phyloP scores from a whole-genome alignment of 2,329 filamentous ascomycete genomes.

The Leptosphaerulina australis region DNA sequence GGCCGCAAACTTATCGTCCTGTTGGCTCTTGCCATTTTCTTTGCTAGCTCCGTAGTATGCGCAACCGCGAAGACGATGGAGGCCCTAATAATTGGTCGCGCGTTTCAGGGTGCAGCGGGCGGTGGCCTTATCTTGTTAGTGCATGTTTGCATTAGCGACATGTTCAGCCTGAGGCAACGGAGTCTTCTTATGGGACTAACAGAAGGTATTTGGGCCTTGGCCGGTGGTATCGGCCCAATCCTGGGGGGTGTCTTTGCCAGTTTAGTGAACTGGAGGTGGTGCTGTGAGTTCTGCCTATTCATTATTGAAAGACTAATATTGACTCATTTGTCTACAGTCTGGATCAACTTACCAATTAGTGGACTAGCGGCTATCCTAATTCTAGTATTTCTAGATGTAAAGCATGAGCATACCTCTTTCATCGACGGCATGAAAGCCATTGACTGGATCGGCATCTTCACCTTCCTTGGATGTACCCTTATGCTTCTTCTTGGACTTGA shows the following conservation, averaged over 20 bases:
- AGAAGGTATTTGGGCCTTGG: conserved; percentile 62
- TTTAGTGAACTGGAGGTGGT: conserved; percentile 58
- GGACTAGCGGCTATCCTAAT: conserved; percentile 58
- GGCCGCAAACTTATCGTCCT: conserved; percentile 62
- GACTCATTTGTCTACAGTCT: conserved; percentile 46
- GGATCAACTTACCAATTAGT: conserved; percentile 61
- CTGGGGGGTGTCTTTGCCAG: conserved; percentile 59
- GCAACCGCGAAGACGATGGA: conserved; percentile 62
- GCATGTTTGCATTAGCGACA: conserved; percentile 67
- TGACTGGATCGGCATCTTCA: conserved; percentile 61
- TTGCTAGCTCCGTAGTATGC: conserved; percentile 65
- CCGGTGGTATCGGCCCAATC: conserved; percentile 59
- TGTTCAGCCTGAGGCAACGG: conserved; percentile 63
- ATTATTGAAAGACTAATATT: neutral
- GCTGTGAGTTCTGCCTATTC: conserved; percentile 41
- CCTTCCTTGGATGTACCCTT: conserved; percentile 58
- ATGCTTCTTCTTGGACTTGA: conserved; percentile 61
- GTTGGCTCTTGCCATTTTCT: conserved; percentile 61
- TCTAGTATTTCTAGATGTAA: conserved; percentile 60
- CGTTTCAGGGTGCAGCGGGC: conserved; percentile 67
- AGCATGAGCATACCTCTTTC: conserved; percentile 60
- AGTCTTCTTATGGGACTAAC: conserved; percentile 59
- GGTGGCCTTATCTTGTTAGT: conserved; percentile 67
- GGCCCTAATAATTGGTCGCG: conserved; percentile 65
- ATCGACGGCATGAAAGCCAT: conserved; percentile 57